Percentiles rank a stretch among this genome's conserved stretches.
Evolutionary conservation across 768 basidiomycete species (phyloP).

Genomic region (Tricholoma terreum): DNA sequence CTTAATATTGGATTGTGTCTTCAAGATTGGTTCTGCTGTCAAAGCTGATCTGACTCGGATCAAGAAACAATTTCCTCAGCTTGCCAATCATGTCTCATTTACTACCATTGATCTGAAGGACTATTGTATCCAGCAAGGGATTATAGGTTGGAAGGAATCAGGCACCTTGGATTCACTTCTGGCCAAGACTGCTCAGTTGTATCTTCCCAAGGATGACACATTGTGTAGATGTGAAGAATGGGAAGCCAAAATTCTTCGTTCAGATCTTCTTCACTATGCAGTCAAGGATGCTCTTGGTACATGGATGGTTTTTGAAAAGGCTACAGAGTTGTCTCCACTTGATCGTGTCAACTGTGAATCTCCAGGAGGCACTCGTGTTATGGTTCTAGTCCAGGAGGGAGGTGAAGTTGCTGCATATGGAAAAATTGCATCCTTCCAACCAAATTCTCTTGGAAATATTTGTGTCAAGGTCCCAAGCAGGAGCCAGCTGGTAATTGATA

Average conservation of each 20-base stretch:
- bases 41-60: not conserved
- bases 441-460: slow-evolving; percentile 3
- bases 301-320: not conserved
- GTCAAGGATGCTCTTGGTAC: not conserved
- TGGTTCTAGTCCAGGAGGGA: slow-evolving; percentile 15
- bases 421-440: slow-evolving; percentile 4
- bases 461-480: slow-evolving; percentile 6
- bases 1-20: slow-evolving; percentile 1
- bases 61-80: slow-evolving; percentile 6
- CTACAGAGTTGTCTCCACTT: not conserved
- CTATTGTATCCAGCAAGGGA: slow-evolving; percentile 1
- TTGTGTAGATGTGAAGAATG: slow-evolving; percentile 14
- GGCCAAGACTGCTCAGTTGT: slow-evolving; percentile 1
- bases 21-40: slow-evolving; percentile 6
- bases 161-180: not conserved
- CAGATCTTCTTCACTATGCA: slow-evolving; percentile 1
- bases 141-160: not conserved
- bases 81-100: not conserved
- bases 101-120: slow-evolving; percentile 8
- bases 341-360: not conserved
- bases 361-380: slow-evolving; percentile 11
- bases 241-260: slow-evolving; percentile 11
- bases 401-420: slow-evolving; percentile 11
- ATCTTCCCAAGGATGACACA: slow-evolving; percentile 5
- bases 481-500: slow-evolving; percentile 11